Percentiles rank a stretch among this genome's conserved stretches.
These are phyloP conservation scores for Gloeopeniophorella convolvens DNA, from an alignment of 768 basidiomycete species.

Conservation along the genomic window DNA sequence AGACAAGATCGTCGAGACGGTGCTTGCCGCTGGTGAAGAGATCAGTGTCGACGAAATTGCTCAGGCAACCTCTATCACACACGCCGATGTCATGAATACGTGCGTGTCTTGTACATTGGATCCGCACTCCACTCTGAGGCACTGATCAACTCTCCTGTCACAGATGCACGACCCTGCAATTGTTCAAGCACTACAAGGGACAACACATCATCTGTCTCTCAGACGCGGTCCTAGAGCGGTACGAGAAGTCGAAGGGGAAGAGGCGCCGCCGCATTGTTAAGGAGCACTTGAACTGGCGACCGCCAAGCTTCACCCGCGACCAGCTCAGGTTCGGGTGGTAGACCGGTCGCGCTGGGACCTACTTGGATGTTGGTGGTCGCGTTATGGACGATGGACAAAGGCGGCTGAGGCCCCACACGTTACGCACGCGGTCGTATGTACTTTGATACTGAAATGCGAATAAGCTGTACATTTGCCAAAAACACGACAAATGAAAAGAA, in stretches of 20 bases:
- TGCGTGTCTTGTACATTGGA: slow-evolving; percentile 38
- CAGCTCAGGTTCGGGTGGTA: slow-evolving; percentile 70
- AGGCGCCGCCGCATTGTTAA: slow-evolving; percentile 72
- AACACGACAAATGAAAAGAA: neutral
- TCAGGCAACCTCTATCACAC: slow-evolving; percentile 89
- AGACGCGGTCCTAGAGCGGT: slow-evolving; percentile 84
- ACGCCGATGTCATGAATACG: slow-evolving; percentile 98
- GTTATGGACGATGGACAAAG: no score
- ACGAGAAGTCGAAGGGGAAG: slow-evolving; percentile 79
- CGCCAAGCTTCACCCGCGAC: slow-evolving; percentile 86
- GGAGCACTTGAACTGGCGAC: slow-evolving; percentile 85
- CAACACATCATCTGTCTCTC: slow-evolving; percentile 91
- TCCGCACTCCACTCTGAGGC: neutral
- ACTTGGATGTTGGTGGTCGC: slow-evolving; percentile 17
- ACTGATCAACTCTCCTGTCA: slow-evolving; percentile 5
- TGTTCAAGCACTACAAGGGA: slow-evolving; percentile 95
- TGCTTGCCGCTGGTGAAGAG: slow-evolving; percentile 63
- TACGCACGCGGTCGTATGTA: no score
- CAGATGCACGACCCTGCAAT: slow-evolving; percentile 88
- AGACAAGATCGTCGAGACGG: slow-evolving; percentile 88
- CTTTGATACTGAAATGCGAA: neutral
- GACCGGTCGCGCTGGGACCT: no score
- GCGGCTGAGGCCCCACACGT: no score
- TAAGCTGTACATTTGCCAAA: slow-evolving; percentile 10
- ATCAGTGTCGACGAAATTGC: slow-evolving; percentile 97